Percentiles rank a stretch among this genome's conserved stretches.
Conservation (phyloP, 2,329 filamentous ascomycete genomes). For the Ceratocystis colombiana region DNA sequence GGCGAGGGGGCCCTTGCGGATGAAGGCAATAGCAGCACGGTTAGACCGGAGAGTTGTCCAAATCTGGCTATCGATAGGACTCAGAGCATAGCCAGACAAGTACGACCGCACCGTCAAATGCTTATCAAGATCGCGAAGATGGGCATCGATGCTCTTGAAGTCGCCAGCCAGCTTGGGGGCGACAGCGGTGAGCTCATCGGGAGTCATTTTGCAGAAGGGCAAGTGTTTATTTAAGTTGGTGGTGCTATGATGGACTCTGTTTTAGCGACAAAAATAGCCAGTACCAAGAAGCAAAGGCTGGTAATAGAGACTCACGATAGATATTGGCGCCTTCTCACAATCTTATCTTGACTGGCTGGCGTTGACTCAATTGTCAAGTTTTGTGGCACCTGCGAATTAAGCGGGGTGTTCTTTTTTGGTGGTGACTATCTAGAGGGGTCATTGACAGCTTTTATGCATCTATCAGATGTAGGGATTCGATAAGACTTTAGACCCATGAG, state of each 20-base stretch:
- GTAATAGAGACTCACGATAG: not conserved
- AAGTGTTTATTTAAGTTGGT: not conserved
- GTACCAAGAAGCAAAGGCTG: not conserved
- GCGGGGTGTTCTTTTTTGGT: constrained; percentile 19
- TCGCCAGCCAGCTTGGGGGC: constrained; percentile 49
- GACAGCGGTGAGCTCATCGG: constrained; percentile 45
- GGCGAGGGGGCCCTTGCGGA: constrained; percentile 65
- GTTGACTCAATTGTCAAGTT: constrained; percentile 24
- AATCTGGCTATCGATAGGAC: constrained; percentile 66
- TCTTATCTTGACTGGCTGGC: not conserved
- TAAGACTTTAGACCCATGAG: constrained; percentile 7
- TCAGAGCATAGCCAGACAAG: constrained; percentile 68
- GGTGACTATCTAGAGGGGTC: constrained; percentile 1
- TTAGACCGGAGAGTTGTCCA: constrained; percentile 79
- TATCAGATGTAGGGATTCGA: not conserved
- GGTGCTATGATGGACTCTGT: not conserved
- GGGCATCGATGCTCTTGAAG: constrained; percentile 71
- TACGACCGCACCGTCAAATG: constrained; percentile 81
- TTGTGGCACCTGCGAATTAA: constrained; percentile 16
- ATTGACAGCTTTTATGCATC: constrained; percentile 6
- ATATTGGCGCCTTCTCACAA: not conserved
- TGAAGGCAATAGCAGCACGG: constrained; percentile 68
- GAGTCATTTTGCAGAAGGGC: constrained; percentile 41
- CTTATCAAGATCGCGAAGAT: constrained; percentile 68
- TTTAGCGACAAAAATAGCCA: constrained; percentile 1